Conservation (phyloP, 2,329 filamentous ascomycete genomes). For the Trichoderma sp. region DNA sequence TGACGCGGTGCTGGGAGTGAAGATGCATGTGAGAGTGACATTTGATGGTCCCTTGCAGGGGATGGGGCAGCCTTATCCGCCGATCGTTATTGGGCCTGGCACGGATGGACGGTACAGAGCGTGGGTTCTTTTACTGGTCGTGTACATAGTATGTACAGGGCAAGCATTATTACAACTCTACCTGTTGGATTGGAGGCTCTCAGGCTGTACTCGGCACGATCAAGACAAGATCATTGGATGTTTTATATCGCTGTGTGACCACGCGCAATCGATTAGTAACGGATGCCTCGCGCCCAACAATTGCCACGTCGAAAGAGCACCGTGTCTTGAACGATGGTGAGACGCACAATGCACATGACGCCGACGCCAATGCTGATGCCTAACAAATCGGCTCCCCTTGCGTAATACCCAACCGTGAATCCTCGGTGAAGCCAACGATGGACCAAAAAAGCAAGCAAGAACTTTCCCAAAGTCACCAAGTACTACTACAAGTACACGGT, state of each 20-base stretch:
- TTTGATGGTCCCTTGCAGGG: neutral
- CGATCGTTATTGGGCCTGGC: neutral
- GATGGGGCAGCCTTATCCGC: neutral
- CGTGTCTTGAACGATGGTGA: neutral
- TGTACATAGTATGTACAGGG: neutral
- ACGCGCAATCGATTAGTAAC: neutral
- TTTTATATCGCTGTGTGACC: neutral
- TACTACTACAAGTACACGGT: neutral
- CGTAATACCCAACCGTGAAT: neutral
- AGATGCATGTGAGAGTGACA: neutral
- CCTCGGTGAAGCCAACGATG: neutral
- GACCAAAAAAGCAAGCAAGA: no score
- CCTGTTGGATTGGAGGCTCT: neutral
- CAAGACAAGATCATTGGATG: no score
- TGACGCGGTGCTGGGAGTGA: neutral
- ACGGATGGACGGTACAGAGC: neutral
- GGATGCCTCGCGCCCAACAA: neutral
- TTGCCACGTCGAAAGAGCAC: neutral
- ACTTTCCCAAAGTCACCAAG: no score
- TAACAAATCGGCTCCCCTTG: neutral
- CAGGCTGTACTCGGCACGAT: neutral
- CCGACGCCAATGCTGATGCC: neutral
- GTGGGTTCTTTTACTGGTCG: neutral
- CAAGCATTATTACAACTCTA: no score
- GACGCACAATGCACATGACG: neutral